Percentiles rank a stretch among this genome's conserved stretches.
Conservation (phyloP, 2,329 filamentous ascomycete genomes). For the Cylindrodendrum hubeiense region DNA sequence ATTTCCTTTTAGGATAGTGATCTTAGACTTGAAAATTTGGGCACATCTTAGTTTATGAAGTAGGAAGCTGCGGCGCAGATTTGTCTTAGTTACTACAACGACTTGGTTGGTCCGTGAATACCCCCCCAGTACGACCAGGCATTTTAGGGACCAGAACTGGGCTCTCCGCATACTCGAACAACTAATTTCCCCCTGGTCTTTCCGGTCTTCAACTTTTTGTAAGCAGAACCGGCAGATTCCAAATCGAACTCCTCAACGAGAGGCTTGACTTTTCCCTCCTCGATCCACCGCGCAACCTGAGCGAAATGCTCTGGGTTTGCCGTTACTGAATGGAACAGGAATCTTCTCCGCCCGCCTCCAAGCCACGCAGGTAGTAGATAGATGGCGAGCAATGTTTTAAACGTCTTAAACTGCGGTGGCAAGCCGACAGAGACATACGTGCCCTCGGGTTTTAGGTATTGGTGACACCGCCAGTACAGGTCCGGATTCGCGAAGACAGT, state of each 20-base stretch:
- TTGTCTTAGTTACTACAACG: too few species aligned
- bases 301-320: slow-evolving; percentile 28
- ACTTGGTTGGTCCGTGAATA: too few species aligned
- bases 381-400: slow-evolving; percentile 26
- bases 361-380: slow-evolving; percentile 27
- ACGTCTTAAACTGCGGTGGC: neutral
- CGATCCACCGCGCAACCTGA: slow-evolving; percentile 18
- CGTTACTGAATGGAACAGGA: slow-evolving; percentile 30
- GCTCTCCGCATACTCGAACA: neutral
- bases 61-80: too few species aligned
- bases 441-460: slow-evolving; percentile 23
- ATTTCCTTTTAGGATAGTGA: too few species aligned
- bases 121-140: too few species aligned
- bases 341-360: slow-evolving; percentile 29
- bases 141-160: too few species aligned
- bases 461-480: slow-evolving; percentile 32
- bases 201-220: slow-evolving; percentile 23
- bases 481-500: slow-evolving; percentile 23
- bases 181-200: slow-evolving; percentile 27
- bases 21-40: too few species aligned
- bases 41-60: too few species aligned
- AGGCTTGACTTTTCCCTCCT: slow-evolving; percentile 17
- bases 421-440: slow-evolving; percentile 31
- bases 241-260: slow-evolving; percentile 25
- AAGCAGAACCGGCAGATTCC: slow-evolving; percentile 18